These are phyloP conservation scores for Saussurea involucrata DNA, from an alignment of 129 eudicot species.

Conservation along the genomic window DNA sequence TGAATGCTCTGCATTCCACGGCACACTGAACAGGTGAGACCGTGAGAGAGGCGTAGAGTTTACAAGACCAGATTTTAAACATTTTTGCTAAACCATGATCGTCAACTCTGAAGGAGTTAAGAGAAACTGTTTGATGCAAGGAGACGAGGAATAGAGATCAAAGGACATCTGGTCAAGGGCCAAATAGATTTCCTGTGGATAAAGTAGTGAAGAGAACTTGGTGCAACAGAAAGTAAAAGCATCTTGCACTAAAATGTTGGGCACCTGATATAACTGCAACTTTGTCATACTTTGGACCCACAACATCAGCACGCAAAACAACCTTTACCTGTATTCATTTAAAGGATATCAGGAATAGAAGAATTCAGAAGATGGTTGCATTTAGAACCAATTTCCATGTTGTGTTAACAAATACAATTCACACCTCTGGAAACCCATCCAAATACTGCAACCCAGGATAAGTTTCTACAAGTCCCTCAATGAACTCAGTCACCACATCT, in stretches of 20 bases:
- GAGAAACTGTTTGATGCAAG: background rate
- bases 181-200: background rate
- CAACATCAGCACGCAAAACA: constrained; percentile 84
- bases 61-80: background rate
- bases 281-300: constrained; percentile 64
- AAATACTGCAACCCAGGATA: constrained; percentile 96
- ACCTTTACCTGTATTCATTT: constrained; percentile 70
- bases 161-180: background rate
- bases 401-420: background rate
- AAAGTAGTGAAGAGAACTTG: background rate
- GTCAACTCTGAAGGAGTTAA: background rate
- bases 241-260: background rate
- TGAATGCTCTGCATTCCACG: background rate
- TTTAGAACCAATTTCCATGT: background rate
- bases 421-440: constrained; percentile 96
- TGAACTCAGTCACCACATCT: constrained; percentile 97
- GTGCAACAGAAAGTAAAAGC: background rate
- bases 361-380: constrained; percentile 12
- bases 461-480: constrained; percentile 95
- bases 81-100: background rate
- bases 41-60: background rate
- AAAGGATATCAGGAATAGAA: background rate
- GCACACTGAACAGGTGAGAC: background rate
- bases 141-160: background rate
- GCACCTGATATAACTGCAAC: constrained; percentile 96